phyloP scores from a whole-genome alignment of 352 stramenopile species.

The Pythium guiyangense region DNA sequence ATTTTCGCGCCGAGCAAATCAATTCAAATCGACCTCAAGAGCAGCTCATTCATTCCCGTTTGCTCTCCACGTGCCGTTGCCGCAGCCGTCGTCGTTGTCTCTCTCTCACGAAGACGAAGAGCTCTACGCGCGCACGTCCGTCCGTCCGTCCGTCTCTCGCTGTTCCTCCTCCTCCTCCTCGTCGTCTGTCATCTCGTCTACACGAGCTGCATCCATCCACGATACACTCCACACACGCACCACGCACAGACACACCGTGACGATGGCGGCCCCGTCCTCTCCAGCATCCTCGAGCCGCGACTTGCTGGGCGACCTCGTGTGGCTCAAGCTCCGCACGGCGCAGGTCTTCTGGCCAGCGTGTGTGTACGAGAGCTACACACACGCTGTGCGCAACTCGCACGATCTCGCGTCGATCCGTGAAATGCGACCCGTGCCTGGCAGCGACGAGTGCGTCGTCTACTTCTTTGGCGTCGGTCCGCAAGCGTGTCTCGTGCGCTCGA shows the following conservation, averaged over 20 bases:
- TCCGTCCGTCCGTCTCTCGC: no score
- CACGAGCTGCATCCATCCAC: neutral
- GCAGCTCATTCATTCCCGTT: no score
- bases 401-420: constrained; percentile 36
- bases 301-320: constrained; percentile 15
- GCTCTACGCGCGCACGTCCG: no score
- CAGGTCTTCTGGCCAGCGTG: constrained; percentile 69
- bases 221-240: no score
- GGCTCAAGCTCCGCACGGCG: constrained; percentile 51
- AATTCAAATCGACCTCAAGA: no score
- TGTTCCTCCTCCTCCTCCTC: no score
- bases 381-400: constrained; percentile 35
- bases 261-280: neutral
- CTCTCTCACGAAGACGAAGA: no score
- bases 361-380: constrained; percentile 56
- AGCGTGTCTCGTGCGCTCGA: constrained; percentile 22
- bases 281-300: neutral
- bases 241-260: neutral
- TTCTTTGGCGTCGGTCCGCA: constrained; percentile 69
- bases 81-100: no score
- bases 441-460: constrained; percentile 70
- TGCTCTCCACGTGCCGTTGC: no score
- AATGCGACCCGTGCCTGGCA: constrained; percentile 47
- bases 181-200: neutral
- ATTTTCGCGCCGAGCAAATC: no score